Conservation (phyloP, 805 yeast species). For the Danielia reshetovae region DNA sequence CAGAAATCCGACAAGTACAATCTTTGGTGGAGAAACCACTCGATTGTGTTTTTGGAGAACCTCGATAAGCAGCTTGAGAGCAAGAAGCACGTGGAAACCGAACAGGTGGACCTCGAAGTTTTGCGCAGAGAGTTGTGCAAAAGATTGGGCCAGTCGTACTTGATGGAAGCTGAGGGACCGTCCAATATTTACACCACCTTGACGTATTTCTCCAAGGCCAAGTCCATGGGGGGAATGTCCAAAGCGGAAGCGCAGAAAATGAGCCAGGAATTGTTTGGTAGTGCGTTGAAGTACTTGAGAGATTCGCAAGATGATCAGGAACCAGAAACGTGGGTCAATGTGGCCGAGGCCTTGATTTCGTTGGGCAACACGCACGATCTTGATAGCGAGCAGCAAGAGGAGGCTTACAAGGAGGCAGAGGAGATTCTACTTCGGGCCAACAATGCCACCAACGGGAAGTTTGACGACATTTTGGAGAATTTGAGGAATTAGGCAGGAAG, state of each 20-base stretch:
- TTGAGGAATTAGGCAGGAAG: constrained; percentile 20
- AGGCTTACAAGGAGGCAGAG: constrained; percentile 67
- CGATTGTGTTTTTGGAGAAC: constrained; percentile 27
- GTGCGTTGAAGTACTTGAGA: constrained; percentile 55
- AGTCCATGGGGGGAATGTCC: constrained; percentile 34
- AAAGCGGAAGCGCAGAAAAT: constrained; percentile 43
- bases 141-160: constrained; percentile 57
- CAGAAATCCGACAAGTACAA: constrained; percentile 42
- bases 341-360: constrained; percentile 82
- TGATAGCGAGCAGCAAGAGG: constrained; percentile 65
- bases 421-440: constrained; percentile 64
- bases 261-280: constrained; percentile 44
- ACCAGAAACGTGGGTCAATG: constrained; percentile 75
- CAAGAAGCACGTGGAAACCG: constrained; percentile 9
- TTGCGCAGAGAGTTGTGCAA: constrained; percentile 41
- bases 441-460: constrained; percentile 75
- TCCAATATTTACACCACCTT: constrained; percentile 51
- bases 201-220: constrained; percentile 45
- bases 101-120: constrained; percentile 14
- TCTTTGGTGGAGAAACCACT: constrained; percentile 54
- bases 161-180: constrained; percentile 64
- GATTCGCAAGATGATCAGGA: constrained; percentile 66
- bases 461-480: constrained; percentile 58
- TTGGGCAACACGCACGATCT: constrained; percentile 69
- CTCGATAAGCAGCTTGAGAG: constrained; percentile 21